Evolutionary conservation across 441 rosid genomes (phyloP).

Genomic region (Eutrema salsugineum): DNA sequence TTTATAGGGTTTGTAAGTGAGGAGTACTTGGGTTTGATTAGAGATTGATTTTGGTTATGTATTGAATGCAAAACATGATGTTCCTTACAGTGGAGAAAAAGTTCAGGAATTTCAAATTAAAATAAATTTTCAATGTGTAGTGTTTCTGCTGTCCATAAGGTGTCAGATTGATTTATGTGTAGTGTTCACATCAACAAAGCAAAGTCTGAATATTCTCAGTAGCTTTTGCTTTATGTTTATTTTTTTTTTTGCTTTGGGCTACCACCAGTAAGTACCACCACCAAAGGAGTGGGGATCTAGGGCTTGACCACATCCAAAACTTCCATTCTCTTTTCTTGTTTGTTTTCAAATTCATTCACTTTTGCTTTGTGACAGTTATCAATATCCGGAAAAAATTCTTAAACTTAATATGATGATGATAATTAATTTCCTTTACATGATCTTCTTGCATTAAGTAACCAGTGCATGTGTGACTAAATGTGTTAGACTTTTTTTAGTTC

Average conservation of each 20-base stretch:
- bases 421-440: neutral
- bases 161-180: slow-evolving; percentile 37
- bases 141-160: slow-evolving; percentile 32
- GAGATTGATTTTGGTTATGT: neutral
- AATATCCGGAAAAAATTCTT: neutral
- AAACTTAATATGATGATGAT: neutral
- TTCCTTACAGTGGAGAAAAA: neutral
- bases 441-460: neutral
- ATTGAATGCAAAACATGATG: neutral
- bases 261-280: slow-evolving; percentile 20
- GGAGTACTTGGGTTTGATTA: neutral
- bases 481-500: neutral
- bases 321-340: neutral
- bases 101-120: neutral
- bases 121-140: slow-evolving; percentile 1
- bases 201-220: slow-evolving; percentile 36
- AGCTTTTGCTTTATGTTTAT: slow-evolving; percentile 33
- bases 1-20: neutral
- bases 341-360: slow-evolving; percentile 9
- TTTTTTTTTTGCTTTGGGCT: slow-evolving; percentile 20
- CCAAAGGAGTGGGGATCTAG: slow-evolving; percentile 32
- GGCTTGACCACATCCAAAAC: slow-evolving; percentile 27
- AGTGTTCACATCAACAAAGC: slow-evolving; percentile 38
- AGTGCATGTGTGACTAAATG: neutral
- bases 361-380: slow-evolving; percentile 17